Evolutionary conservation across 2,329 filamentous ascomycete genomes (phyloP), one percentile per base, ranked within the genome.

Genomic region (Colletotrichum cordylinicola): DNA sequence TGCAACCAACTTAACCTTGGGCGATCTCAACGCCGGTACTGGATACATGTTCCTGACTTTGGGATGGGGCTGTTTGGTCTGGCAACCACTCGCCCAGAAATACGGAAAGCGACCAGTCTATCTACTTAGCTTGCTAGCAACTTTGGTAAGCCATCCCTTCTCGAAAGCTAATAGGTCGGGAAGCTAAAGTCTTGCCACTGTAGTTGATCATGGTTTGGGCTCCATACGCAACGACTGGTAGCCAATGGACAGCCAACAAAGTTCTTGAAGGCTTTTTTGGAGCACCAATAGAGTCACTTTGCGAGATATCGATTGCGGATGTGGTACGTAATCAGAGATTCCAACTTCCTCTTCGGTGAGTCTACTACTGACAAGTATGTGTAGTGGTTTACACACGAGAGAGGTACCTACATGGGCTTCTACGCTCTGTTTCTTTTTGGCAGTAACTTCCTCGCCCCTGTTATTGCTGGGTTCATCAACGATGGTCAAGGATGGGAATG

Each of bases 41-140:
- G 89, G 89, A 2, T 86, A 87, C 67, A 88, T 89, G 87, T 90
- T 90, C 77, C 79, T 90, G 27, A 84, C 88, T 16, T 85, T 89
- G 29, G 88, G 88, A 4, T 90, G 87, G 88, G 88, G 87, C 0
- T 86, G 86, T 77, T 80, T 90, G 4, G 82, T 91, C 56, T 90
- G 87, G 86, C 89, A 90, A 77, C 88, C 89, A 4, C 79, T 91
- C 35, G 89, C 89, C 0, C 79, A 90, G 21, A 86, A 87, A 64
- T 90, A 88, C 75, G 89, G 89, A n/a, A 86, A 89, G 71, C 83
- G 88, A 7, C 83, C 85, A 2, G 85, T 87, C 2, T 90, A 89
- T 70, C 79, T 90, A n/a, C 10, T 72, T 1, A 66, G 60, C 43
- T 3, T 72, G 16, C 16, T 67, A 15, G 31, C 39, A 15, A 60